Base-by-base conservation (phyloP, 306 rosid genomes). In the Cicer yamashitae region DNA sequence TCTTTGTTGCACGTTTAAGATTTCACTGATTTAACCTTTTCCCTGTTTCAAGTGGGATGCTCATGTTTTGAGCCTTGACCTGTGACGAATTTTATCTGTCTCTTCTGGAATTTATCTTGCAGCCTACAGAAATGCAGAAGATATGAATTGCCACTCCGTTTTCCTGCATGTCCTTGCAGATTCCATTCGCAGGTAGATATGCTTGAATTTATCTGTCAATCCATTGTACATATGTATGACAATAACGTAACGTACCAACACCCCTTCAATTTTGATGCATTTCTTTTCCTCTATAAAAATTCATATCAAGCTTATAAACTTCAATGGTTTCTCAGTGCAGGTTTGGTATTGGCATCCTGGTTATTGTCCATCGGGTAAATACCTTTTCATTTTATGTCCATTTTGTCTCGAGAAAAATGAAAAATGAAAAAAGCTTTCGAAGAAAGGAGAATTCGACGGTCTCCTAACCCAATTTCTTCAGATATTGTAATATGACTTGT, bases 91-190 rank as follows among this genome's bases (percentile, higher is more conserved):
- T 45, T 71, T 65, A 70, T 75, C 60, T 57, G 25, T 74, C 72
- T 74, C 78, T 82, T 78, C 64, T 59, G 82, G 57, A 45, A 75
- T 51, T 54, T 46, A 60, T 61, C 70, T 54, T 80, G 79, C 88
- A 96, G 99, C 94, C 58, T 96, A 96, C 84, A 90, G 99, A 88
- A 89, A 86, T 10, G 96, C 99, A 50, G 99, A 96, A 89, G 99
- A 92, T 84, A 96, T 96, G 97, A 96, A 96, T 87, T 79, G 87
- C 77, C 99, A 96, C 68, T 89, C 99, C 20, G 93, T 92, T 83
- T 96, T 85, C 84, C 83, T 96, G 69, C 98, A 96, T 54, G 97
- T 96, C 76, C 90, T 96, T 71, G 89, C 99, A 75, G 99, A 96
- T 89, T 96, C 99, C 75, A 88, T 92, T 79, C 97, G 98, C 87